phyloP scores from a whole-genome alignment of 306 rosid genomes.

The Prunus salicina region DNA sequence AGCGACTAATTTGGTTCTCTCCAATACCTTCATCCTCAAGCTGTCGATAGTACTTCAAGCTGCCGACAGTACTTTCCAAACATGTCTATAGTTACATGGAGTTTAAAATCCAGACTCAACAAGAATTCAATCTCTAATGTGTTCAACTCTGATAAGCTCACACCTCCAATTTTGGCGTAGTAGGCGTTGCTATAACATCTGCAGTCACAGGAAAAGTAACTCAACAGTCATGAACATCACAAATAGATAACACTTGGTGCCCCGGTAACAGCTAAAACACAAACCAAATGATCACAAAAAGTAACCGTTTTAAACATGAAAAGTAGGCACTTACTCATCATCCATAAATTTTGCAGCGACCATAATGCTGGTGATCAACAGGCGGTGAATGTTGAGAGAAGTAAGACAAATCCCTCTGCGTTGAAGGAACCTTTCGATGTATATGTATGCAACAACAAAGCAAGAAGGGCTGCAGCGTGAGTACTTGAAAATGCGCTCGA shows the following conservation, averaged over 20 bases:
- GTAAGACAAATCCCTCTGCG: constrained; percentile 42
- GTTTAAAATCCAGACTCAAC: constrained; percentile 56
- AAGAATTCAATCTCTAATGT: constrained; percentile 55
- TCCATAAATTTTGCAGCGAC: constrained; percentile 64
- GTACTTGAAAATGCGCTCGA: constrained; percentile 60
- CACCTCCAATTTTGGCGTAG: constrained; percentile 71
- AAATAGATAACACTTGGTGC: too few relatives aligned
- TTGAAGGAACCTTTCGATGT: constrained; percentile 54
- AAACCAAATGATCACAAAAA: too few relatives aligned
- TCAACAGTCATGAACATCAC: not conserved
- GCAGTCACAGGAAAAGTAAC: not conserved
- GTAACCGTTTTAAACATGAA: too few relatives aligned
- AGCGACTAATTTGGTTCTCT: not conserved
- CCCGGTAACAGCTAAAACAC: too few relatives aligned
- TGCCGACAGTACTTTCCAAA: constrained; percentile 37
- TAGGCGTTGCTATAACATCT: constrained; percentile 50
- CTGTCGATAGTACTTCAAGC: constrained; percentile 39
- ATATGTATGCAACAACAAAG: constrained; percentile 60
- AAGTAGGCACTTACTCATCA: constrained; percentile 33
- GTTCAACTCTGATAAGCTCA: constrained; percentile 64
- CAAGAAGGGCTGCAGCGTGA: constrained; percentile 54
- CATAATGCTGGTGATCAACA: constrained; percentile 54
- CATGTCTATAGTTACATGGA: constrained; percentile 41
- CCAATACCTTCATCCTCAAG: constrained; percentile 27
- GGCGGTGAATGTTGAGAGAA: constrained; percentile 57